Evolutionary conservation across 371 early-diverging fungal genomes (phyloP).

Genomic region (Lichtheimia ornata): DNA sequence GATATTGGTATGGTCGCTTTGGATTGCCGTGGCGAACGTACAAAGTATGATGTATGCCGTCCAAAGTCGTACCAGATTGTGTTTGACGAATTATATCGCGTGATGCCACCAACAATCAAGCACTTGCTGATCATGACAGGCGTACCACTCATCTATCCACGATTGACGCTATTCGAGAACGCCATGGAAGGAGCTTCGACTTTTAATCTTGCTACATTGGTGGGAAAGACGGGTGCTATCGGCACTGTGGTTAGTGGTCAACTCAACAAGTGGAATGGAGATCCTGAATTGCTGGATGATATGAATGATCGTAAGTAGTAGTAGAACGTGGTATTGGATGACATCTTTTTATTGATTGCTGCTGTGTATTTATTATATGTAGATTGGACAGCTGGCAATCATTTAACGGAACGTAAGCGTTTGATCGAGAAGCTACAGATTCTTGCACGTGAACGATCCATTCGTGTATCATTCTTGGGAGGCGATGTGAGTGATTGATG

Average conservation of each 20-base stretch:
- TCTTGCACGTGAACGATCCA: conserved; percentile 55
- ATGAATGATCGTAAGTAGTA: conserved; percentile 68
- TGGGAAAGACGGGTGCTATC: conserved; percentile 34
- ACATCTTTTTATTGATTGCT: neutral
- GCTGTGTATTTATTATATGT: neutral
- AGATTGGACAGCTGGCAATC: conserved; percentile 73
- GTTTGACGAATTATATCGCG: conserved; percentile 48
- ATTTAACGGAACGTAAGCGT: conserved; percentile 67
- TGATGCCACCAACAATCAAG: conserved; percentile 41
- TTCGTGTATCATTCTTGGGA: conserved; percentile 79
- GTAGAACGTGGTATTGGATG: neutral
- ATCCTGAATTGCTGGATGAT: conserved; percentile 82
- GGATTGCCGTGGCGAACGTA: conserved; percentile 82
- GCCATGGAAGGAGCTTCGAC: conserved; percentile 48
- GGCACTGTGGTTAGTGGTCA: conserved; percentile 41
- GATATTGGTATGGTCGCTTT: conserved; percentile 63
- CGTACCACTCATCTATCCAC: conserved; percentile 77
- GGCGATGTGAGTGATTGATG: conserved; percentile 63
- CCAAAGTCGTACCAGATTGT: conserved; percentile 62
- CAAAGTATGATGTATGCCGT: conserved; percentile 61
- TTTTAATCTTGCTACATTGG: conserved; percentile 35
- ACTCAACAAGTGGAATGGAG: conserved; percentile 68
- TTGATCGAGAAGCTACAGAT: conserved; percentile 69
- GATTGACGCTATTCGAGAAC: conserved; percentile 66
- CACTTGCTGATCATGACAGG: conserved; percentile 74